These are phyloP conservation scores for Mycena venus DNA, from an alignment of 768 basidiomycete species.

Conservation along the genomic window DNA sequence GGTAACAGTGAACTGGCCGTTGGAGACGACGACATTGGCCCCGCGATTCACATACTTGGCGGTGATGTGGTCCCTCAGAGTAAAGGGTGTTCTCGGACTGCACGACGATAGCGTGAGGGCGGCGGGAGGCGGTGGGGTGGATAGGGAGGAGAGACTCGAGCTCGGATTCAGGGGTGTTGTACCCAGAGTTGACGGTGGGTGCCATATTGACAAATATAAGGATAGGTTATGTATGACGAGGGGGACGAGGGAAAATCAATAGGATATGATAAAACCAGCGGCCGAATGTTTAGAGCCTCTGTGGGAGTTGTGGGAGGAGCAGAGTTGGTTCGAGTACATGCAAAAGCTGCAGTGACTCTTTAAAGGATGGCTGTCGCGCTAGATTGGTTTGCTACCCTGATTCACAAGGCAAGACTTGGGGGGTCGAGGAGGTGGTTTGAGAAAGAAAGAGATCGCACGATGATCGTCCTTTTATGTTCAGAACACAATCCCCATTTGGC, in stretches of 20 bases:
- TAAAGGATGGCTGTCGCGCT: neutral
- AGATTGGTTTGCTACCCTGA: neutral
- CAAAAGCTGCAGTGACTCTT: slow-evolving; percentile 64
- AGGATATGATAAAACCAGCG: slow-evolving; percentile 72
- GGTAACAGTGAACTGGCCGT: slow-evolving; percentile 83
- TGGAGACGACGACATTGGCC: slow-evolving; percentile 74
- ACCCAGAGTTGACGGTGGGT: slow-evolving; percentile 73
- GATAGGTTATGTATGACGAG: too few species aligned
- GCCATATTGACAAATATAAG: slow-evolving; percentile 60
- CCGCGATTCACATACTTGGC: slow-evolving; percentile 87
- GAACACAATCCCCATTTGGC: neutral
- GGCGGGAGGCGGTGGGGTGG: slow-evolving; percentile 90
- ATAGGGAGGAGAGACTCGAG: slow-evolving; percentile 78
- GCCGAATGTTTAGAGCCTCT: slow-evolving; percentile 89
- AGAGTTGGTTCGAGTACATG: slow-evolving; percentile 97
- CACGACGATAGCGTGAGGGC: slow-evolving; percentile 81
- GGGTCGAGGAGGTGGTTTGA: neutral
- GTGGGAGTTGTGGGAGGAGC: slow-evolving; percentile 89
- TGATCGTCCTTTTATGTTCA: neutral
- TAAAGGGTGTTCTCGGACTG: slow-evolving; percentile 87
- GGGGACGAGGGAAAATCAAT: slow-evolving; percentile 47
- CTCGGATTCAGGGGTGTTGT: slow-evolving; percentile 79
- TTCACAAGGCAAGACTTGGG: neutral
- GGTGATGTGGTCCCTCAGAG: slow-evolving; percentile 85
- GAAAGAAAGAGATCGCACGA: neutral